Base-by-base conservation (phyloP, 148 eudicot species). In the Rhododendron vialii region DNA sequence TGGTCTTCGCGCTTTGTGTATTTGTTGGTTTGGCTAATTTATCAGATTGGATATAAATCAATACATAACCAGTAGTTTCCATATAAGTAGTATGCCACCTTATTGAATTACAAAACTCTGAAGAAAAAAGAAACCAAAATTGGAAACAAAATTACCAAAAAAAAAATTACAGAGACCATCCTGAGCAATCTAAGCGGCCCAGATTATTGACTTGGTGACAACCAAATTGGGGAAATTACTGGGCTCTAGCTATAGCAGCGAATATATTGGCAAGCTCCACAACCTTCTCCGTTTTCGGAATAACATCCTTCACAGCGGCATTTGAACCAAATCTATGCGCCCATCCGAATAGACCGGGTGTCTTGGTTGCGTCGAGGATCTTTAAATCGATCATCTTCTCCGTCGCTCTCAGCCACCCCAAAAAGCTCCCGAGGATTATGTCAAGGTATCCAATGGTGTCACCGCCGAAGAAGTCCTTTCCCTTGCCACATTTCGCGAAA, bases 401-500 rank as follows among this genome's bases (percentile, higher is more conserved):
- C 8, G 69, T 63, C 0, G 11, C 12, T 24, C 69, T 63, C 13
- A 63, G 0, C 30, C 69, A 63, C 69, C 69, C 69, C 69, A 67
- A 67, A 36, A 11, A 26, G 4, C 35, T 1, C 35, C 74, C 74
- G 0, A 67, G 13, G 74, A 35, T 14, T 67, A 67, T 28, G 1
- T 67, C 74, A 1, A 67, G 35, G 36, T 67, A 67, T 11, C 74
- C 74, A 5, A 67, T 67, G 17, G 35, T 67, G 9, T 67, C 35
- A 67, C 74, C 74, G 9, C 69, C 30, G 30, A 63, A 63, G 69
- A 24, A 63, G 28, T 24, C 69, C 30, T 63, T 63, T n/a, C 69
- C 69, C 17, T 63, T 63, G 69, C 90, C 87, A 24, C 85, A 81
- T 51, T 88, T 65, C 30, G 47, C 78, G 45, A 88, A 91, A 22